Evolutionary conservation across 1,284 basidiomycete genomes (phyloP).

Genomic region (Ustanciosporium gigantosporum): DNA sequence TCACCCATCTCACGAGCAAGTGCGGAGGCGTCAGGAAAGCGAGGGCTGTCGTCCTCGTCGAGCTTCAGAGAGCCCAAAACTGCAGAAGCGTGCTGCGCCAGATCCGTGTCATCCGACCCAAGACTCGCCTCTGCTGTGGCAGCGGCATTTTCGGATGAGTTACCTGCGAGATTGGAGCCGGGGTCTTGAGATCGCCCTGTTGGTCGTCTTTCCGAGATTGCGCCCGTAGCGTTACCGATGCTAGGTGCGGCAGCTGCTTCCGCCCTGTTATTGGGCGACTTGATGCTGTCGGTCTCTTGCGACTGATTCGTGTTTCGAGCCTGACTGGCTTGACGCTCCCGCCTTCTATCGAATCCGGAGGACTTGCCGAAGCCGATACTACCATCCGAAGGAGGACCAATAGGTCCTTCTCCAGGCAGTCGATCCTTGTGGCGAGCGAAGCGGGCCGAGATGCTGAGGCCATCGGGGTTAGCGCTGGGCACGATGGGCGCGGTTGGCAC

Average conservation of each 20-base stretch:
- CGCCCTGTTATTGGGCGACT: conserved; percentile 1
- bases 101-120: conserved; percentile 26
- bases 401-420: conserved; percentile 50
- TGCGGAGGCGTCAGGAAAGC: conserved; percentile 6
- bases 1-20: conserved; percentile 5
- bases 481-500: conserved; percentile 29
- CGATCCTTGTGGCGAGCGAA: conserved; percentile 47
- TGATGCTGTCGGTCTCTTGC: background rate
- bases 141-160: conserved; percentile 1
- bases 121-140: background rate
- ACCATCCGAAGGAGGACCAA: conserved; percentile 50
- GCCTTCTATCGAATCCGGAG: conserved; percentile 33
- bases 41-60: conserved; percentile 39
- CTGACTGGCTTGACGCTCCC: conserved; percentile 31
- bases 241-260: conserved; percentile 1
- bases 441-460: conserved; percentile 33
- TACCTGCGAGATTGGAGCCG: background rate
- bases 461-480: conserved; percentile 27
- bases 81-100: conserved; percentile 41
- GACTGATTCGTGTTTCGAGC: conserved; percentile 1
- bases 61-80: conserved; percentile 42
- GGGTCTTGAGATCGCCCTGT: background rate
- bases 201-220: conserved; percentile 3
- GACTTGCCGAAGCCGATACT: conserved; percentile 53
- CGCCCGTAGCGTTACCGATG: background rate